Conservation (phyloP, 2,329 filamentous ascomycete species). For the Drechslerella stenobrocha region DNA sequence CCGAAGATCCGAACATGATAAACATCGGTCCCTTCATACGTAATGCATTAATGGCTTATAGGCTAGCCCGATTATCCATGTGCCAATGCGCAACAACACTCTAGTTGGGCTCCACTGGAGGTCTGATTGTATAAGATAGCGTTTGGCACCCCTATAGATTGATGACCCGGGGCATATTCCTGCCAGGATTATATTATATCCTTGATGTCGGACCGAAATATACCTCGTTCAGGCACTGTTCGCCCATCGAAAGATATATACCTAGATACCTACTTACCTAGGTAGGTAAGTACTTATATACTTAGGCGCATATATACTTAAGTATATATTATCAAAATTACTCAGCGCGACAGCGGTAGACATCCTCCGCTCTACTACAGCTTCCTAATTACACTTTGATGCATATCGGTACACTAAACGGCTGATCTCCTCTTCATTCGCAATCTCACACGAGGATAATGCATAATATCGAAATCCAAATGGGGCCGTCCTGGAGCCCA, state of each 20-base stretch:
- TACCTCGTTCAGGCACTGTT: too few species aligned
- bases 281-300: not conserved
- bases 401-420: not conserved
- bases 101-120: too few species aligned
- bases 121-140: too few species aligned
- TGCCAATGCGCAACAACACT: too few species aligned
- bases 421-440: not conserved
- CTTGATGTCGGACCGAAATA: too few species aligned
- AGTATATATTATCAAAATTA: not conserved
- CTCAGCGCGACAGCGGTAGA: too few species aligned
- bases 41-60: too few species aligned
- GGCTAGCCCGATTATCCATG: too few species aligned
- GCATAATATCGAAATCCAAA: not conserved
- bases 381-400: not conserved
- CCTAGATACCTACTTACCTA: not conserved
- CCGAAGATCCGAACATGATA: conserved; percentile 1
- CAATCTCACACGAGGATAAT: conserved; percentile 1
- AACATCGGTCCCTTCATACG: conserved; percentile 1
- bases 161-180: too few species aligned
- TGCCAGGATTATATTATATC: too few species aligned
- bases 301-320: not conserved
- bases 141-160: too few species aligned
- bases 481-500: not conserved
- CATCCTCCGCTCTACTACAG: too few species aligned
- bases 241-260: not conserved